Conservation (phyloP, 2,329 filamentous ascomycete genomes). For the Trichoderma sp. region DNA sequence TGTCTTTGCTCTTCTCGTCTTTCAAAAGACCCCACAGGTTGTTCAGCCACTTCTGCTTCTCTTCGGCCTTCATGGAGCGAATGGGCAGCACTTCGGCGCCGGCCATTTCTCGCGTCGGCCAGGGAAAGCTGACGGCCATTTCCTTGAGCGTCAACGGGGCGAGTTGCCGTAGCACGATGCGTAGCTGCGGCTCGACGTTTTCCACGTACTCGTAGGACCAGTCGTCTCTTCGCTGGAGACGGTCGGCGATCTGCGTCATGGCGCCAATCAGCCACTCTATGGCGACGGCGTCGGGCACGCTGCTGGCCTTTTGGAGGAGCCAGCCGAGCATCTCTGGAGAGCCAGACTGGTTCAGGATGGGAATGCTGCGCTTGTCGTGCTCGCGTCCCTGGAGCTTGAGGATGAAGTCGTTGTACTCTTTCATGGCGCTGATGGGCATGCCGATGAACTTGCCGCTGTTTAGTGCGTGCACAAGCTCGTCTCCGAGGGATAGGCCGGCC, state of each 20-base stretch:
- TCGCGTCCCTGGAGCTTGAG: slow-evolving; percentile 40
- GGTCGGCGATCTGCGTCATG: slow-evolving; percentile 38
- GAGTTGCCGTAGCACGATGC: slow-evolving; percentile 39
- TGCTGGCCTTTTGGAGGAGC: slow-evolving; percentile 37
- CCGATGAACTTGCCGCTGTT: slow-evolving; percentile 37
- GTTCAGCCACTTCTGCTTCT: slow-evolving; percentile 40
- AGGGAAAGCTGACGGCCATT: slow-evolving; percentile 43
- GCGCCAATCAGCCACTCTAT: slow-evolving; percentile 40
- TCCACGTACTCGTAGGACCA: slow-evolving; percentile 36
- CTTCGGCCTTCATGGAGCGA: slow-evolving; percentile 40
- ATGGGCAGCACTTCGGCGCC: slow-evolving; percentile 40
- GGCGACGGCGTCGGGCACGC: slow-evolving; percentile 38
- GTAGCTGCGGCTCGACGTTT: slow-evolving; percentile 38
- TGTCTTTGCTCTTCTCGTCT: slow-evolving; percentile 30
- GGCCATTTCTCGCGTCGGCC: slow-evolving; percentile 41
- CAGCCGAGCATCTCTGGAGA: slow-evolving; percentile 40
- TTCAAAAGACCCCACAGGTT: slow-evolving; percentile 35
- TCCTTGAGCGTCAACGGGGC: slow-evolving; percentile 36
- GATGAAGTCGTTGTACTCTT: slow-evolving; percentile 41
- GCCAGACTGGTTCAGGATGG: slow-evolving; percentile 40
- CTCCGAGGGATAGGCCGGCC: slow-evolving; percentile 39
- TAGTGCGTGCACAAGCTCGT: slow-evolving; percentile 40
- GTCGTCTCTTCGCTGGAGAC: slow-evolving; percentile 35
- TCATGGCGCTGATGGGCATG: slow-evolving; percentile 35
- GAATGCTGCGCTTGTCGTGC: slow-evolving; percentile 42